These are phyloP conservation scores for Quercus mongolica DNA, from an alignment of 306 rosid genomes.

Conservation along the genomic window DNA sequence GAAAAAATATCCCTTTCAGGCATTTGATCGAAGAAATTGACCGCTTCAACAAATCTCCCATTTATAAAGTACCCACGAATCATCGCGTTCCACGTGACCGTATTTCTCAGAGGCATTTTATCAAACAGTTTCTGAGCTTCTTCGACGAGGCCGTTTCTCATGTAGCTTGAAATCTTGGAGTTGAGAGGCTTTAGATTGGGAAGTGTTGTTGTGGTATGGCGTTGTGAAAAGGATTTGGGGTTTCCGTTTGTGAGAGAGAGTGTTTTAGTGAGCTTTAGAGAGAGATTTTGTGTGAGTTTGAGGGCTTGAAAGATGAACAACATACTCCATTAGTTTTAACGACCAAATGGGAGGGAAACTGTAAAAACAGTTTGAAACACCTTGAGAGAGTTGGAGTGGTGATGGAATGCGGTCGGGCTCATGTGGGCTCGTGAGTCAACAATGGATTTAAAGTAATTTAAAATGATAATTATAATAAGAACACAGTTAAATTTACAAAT, in stretches of 20 bases:
- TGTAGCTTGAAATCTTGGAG: constrained; percentile 38
- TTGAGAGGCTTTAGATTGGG: constrained; percentile 39
- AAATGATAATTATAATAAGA: too few species aligned
- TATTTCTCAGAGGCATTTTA: constrained; percentile 39
- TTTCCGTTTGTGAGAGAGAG: constrained; percentile 5
- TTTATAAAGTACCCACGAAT: constrained; percentile 41
- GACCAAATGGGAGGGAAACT: not conserved
- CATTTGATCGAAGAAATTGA: constrained; percentile 30
- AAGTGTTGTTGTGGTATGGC: not conserved
- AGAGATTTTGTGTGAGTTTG: constrained; percentile 19
- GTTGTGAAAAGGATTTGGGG: not conserved
- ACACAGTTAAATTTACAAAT: too few species aligned
- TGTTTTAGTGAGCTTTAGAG: not conserved
- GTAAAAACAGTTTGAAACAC: not conserved
- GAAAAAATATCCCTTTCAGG: constrained; percentile 37
- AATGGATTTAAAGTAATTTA: too few species aligned
- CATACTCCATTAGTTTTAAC: constrained; percentile 35
- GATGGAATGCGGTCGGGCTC: too few species aligned
- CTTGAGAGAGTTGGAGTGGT: too few species aligned
- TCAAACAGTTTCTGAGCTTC: constrained; percentile 49
- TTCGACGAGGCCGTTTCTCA: constrained; percentile 34
- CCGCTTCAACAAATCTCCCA: constrained; percentile 10
- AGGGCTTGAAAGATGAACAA: constrained; percentile 19
- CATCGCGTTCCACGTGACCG: constrained; percentile 53
- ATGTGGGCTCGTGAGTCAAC: too few species aligned